These are phyloP conservation scores for Blastobotrys indianensis DNA, from an alignment of 1,139 yeast species.

Conservation along the genomic window DNA sequence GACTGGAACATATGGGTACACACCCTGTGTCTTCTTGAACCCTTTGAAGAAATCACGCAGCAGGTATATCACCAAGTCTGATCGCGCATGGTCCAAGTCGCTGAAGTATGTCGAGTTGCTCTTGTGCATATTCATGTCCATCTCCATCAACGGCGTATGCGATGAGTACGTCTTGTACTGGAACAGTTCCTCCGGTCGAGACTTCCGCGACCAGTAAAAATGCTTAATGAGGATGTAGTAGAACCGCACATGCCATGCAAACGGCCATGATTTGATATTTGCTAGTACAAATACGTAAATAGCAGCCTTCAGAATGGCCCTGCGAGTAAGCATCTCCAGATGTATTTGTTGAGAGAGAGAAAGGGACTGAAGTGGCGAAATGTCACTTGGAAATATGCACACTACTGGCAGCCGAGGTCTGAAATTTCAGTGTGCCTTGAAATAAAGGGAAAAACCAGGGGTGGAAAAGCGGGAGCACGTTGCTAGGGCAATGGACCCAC, in stretches of 20 bases:
- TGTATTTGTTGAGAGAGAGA: too few species aligned
- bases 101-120: constrained; percentile 77
- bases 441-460: too few species aligned
- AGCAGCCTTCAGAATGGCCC: constrained; percentile 12
- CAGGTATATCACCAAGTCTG: constrained; percentile 51
- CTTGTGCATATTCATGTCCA: constrained; percentile 83
- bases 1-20: constrained; percentile 68
- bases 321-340: too few species aligned
- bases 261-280: constrained; percentile 56
- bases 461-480: too few species aligned
- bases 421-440: too few species aligned
- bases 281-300: constrained; percentile 19
- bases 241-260: constrained; percentile 61
- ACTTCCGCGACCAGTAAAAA: constrained; percentile 26
- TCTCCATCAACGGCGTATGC: constrained; percentile 70
- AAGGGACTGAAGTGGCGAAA: too few species aligned
- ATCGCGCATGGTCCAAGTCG: constrained; percentile 79
- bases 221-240: constrained; percentile 43
- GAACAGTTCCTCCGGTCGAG: constrained; percentile 32
- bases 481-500: too few species aligned
- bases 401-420: too few species aligned
- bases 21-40: constrained; percentile 39
- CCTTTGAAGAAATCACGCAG: constrained; percentile 36
- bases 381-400: too few species aligned
- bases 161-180: constrained; percentile 43